Evolutionary conservation across 2,329 filamentous ascomycete genomes (phyloP).

Genomic region (Colletotrichum sp.): DNA sequence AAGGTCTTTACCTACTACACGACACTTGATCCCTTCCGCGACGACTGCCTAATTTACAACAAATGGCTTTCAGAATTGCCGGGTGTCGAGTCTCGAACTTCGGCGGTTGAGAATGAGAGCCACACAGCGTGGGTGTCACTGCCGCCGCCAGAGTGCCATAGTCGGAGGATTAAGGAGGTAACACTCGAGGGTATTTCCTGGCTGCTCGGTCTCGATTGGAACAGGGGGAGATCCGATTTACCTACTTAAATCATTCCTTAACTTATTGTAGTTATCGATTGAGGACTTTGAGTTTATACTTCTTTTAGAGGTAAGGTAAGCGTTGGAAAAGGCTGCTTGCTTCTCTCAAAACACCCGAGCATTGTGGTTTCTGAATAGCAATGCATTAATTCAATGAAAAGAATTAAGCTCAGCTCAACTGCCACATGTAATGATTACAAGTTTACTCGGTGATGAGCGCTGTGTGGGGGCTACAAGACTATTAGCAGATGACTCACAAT

Average conservation of each 20-base stretch:
- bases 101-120: background rate
- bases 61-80: background rate
- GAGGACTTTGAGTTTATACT: background rate
- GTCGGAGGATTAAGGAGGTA: background rate
- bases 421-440: background rate
- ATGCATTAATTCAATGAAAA: too few relatives aligned
- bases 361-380: too few relatives aligned
- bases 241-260: too few relatives aligned
- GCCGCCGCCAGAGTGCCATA: background rate
- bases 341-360: background rate
- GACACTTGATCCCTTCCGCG: background rate
- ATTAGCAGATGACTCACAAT: background rate
- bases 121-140: background rate
- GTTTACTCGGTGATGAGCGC: background rate
- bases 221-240: background rate
- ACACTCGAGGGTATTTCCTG: background rate
- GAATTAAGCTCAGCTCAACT: too few relatives aligned
- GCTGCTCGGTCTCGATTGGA: background rate
- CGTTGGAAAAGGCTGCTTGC: too few relatives aligned
- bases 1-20: background rate
- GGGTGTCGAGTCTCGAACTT: background rate
- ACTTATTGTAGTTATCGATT: background rate
- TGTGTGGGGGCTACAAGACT: background rate
- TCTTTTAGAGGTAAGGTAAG: too few relatives aligned
- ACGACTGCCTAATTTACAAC: background rate